A percentile compares a stretch with the other conserved stretches of the same genome.
These are phyloP conservation scores for Aspergillus baeticus DNA, from an alignment of 495 filamentous ascomycete species.

Conservation along the genomic window DNA sequence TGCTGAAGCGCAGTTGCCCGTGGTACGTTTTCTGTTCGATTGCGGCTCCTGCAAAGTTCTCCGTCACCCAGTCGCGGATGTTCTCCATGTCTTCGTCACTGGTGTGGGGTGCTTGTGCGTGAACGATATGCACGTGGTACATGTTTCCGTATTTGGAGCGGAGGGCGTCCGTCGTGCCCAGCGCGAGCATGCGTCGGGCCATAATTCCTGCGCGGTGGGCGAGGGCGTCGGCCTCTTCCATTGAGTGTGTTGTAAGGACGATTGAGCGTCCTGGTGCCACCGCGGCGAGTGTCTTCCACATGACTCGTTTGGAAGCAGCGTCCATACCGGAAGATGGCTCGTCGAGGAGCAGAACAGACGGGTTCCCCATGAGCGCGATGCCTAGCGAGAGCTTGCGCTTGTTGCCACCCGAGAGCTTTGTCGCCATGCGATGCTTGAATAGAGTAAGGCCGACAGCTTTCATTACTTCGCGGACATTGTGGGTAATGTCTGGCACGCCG, in stretches of 20 bases:
- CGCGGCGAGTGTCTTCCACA: constrained; percentile 46
- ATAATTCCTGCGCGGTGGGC: constrained; percentile 43
- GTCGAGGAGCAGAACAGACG: constrained; percentile 48
- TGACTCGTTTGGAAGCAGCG: constrained; percentile 47
- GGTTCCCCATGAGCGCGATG: constrained; percentile 51
- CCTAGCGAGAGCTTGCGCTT: constrained; percentile 54
- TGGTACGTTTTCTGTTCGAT: constrained; percentile 75
- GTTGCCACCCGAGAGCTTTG: constrained; percentile 53
- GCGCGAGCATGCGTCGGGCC: constrained; percentile 41
- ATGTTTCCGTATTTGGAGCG: constrained; percentile 38
- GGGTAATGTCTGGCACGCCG: constrained; percentile 47
- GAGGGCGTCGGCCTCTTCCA: constrained; percentile 48
- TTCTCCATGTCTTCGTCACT: constrained; percentile 59
- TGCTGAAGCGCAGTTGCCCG: constrained; percentile 76
- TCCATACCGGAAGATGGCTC: constrained; percentile 52
- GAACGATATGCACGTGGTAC: constrained; percentile 59
- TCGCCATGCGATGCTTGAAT: constrained; percentile 40
- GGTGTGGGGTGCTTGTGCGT: constrained; percentile 68
- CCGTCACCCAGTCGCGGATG: constrained; percentile 60
- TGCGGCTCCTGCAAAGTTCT: constrained; percentile 54
- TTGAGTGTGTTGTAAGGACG: constrained; percentile 44
- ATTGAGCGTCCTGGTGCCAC: constrained; percentile 37
- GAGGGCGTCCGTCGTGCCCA: constrained; percentile 38
- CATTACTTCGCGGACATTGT: constrained; percentile 50
- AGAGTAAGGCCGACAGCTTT: constrained; percentile 39